Conservation (phyloP, 148 eudicot genomes). For the Rhododendron ferrugineum region DNA sequence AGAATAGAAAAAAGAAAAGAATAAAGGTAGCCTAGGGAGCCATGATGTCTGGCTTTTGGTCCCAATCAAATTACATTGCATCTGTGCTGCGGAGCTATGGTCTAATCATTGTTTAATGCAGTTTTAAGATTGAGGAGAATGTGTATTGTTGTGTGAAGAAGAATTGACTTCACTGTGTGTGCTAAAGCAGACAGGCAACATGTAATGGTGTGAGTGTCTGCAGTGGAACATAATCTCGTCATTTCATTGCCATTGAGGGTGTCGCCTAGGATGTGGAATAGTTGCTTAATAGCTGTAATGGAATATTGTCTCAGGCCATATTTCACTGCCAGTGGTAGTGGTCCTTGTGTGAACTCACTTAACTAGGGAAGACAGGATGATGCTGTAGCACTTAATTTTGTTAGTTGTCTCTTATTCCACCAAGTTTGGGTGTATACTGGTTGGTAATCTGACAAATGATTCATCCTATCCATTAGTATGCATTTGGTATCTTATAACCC, state of each 20-base stretch:
- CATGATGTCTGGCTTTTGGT: background rate
- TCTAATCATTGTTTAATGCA: background rate
- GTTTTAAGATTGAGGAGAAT: background rate
- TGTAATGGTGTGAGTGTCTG: background rate
- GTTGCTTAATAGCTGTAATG: background rate
- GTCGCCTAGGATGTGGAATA: background rate
- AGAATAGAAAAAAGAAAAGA: background rate
- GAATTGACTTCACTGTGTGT: background rate
- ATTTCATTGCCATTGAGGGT: background rate
- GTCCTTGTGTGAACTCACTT: background rate
- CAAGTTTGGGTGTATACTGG: background rate
- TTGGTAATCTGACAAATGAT: background rate
- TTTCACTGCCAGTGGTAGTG: background rate
- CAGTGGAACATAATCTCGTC: background rate
- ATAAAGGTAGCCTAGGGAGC: background rate
- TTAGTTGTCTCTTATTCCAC: background rate
- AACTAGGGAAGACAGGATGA: background rate
- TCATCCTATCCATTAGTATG: background rate
- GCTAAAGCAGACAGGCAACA: background rate
- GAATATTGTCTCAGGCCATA: constrained; percentile 5
- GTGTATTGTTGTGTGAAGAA: background rate
- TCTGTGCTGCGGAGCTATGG: background rate
- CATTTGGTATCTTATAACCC: background rate
- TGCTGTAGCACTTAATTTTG: background rate
- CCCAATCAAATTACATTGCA: background rate